Base-by-base conservation (phyloP, 192 early-diverging fungal species). In the Neocallimastix lanati region DNA sequence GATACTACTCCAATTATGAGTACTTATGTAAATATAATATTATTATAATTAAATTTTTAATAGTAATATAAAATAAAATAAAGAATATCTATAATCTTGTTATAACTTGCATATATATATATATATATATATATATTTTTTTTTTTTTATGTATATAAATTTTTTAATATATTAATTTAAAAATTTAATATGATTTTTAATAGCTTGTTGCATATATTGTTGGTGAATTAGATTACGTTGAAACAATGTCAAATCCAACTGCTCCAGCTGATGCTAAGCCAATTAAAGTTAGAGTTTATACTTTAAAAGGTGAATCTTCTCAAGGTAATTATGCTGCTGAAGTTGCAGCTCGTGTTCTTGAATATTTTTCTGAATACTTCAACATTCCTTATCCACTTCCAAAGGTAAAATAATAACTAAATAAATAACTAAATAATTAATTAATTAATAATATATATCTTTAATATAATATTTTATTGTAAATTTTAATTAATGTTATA, bases 151-250 rank as follows among this genome's bases (percentile, higher is more conserved):
- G 36, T 15, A 13, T 37, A 12, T 37, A 37, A n/a, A n/a, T n/a
- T n/a, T n/a, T n/a, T n/a, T n/a, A n/a, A n/a, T n/a, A n/a, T n/a
- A n/a, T n/a, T n/a, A n/a, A n/a, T n/a, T n/a, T n/a, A n/a, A n/a
- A n/a, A n/a, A n/a, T n/a, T n/a, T n/a, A n/a, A n/a, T n/a, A n/a
- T n/a, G n/a, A n/a, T n/a, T 37, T 37, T 37, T 37, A 12, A 21
- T 81, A 83, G 87, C 85, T 95, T 28, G 83, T 98, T 28, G 96
- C 96, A 0, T 95, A 95, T 82, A 89, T 92, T 78, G 91, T 96
- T 30, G 97, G 95, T 78, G 94, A 95, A 76, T 91, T 96, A 77
- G 97, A 96, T 78, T 96, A 93, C 82, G 90, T 98, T 82, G 96
- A 98, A 85, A 88, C 88, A 33, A 79, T 83, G 15, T 92, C 95